These are phyloP conservation scores for Discostella pseudostelligera DNA, from an alignment of 108 stramenopile species.

Conservation along the genomic window DNA sequence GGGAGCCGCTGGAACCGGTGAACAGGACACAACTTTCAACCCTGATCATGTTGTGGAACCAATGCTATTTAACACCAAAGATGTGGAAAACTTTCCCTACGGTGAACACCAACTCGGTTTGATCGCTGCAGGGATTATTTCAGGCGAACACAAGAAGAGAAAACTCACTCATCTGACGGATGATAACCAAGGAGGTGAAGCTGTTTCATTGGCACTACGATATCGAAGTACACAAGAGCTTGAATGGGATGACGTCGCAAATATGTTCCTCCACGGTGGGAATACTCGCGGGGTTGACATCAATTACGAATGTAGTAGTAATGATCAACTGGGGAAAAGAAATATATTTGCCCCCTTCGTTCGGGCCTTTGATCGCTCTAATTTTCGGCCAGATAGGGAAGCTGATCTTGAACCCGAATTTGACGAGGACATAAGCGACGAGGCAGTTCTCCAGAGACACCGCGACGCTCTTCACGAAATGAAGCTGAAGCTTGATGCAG, in stretches of 20 bases:
- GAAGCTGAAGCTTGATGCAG: constrained; percentile 68
- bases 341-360: constrained; percentile 79
- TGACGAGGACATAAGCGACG: constrained; percentile 77
- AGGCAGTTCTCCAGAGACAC: constrained; percentile 64
- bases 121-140: constrained; percentile 29
- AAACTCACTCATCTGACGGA: constrained; percentile 8
- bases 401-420: constrained; percentile 43
- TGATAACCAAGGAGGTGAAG: neutral
- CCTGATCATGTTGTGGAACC: constrained; percentile 67
- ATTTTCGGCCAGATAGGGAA: constrained; percentile 15
- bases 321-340: constrained; percentile 30
- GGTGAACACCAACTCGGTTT: constrained; percentile 46
- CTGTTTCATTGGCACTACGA: constrained; percentile 11
- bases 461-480: constrained; percentile 72
- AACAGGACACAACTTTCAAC: constrained; percentile 64
- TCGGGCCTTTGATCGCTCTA: constrained; percentile 36
- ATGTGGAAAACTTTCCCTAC: constrained; percentile 65
- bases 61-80: constrained; percentile 51
- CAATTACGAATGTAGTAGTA: constrained; percentile 25
- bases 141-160: constrained; percentile 22
- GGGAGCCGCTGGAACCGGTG: constrained; percentile 58
- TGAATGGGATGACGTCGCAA: constrained; percentile 73
- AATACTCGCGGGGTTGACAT: constrained; percentile 39
- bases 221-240: constrained; percentile 67
- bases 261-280: constrained; percentile 62